Percentiles rank a stretch among this genome's conserved stretches.
phyloP scores from a whole-genome alignment of 208 protist species.

The Trypanosoma grayi region DNA sequence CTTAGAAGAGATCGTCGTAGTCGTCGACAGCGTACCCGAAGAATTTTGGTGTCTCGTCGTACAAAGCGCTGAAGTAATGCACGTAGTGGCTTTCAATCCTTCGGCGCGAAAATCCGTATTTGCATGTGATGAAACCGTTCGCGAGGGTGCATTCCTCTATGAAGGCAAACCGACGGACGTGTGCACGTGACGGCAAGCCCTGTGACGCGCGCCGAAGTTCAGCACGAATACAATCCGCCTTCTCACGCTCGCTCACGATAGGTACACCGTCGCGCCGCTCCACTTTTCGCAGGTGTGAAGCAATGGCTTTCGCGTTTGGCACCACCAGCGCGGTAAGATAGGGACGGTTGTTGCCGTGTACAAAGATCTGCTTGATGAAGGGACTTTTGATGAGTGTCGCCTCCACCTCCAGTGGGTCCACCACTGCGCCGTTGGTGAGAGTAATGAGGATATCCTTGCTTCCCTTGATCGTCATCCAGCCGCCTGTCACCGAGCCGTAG shows the following conservation, averaged over 20 bases:
- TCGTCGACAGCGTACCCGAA: slow-evolving; percentile 91
- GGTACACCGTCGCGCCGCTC: slow-evolving; percentile 88
- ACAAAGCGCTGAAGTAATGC: slow-evolving; percentile 88
- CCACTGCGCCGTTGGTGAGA: slow-evolving; percentile 71
- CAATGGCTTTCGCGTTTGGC: slow-evolving; percentile 81
- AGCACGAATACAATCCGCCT: slow-evolving; percentile 84
- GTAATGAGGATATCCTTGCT: slow-evolving; percentile 85
- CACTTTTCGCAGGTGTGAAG: slow-evolving; percentile 80
- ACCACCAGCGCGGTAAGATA: slow-evolving; percentile 84
- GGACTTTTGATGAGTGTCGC: slow-evolving; percentile 73
- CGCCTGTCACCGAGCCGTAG: slow-evolving; percentile 83
- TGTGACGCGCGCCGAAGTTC: slow-evolving; percentile 80
- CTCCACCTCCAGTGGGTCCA: slow-evolving; percentile 84
- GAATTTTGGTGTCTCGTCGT: slow-evolving; percentile 90
- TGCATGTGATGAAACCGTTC: slow-evolving; percentile 89
- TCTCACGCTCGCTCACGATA: slow-evolving; percentile 86
- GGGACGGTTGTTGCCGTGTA: slow-evolving; percentile 70
- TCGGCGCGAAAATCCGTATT: slow-evolving; percentile 82
- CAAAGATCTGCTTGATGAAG: slow-evolving; percentile 84
- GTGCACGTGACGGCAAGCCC: slow-evolving; percentile 69
- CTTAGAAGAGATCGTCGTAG: slow-evolving; percentile 90
- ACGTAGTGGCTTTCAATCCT: slow-evolving; percentile 88
- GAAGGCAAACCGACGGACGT: slow-evolving; percentile 88
- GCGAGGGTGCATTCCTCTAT: slow-evolving; percentile 89
- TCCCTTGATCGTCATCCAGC: slow-evolving; percentile 84